These are phyloP conservation scores for Aspergillus pseudoglaucus DNA, from an alignment of 2,329 filamentous ascomycete species.

Conservation along the genomic window DNA sequence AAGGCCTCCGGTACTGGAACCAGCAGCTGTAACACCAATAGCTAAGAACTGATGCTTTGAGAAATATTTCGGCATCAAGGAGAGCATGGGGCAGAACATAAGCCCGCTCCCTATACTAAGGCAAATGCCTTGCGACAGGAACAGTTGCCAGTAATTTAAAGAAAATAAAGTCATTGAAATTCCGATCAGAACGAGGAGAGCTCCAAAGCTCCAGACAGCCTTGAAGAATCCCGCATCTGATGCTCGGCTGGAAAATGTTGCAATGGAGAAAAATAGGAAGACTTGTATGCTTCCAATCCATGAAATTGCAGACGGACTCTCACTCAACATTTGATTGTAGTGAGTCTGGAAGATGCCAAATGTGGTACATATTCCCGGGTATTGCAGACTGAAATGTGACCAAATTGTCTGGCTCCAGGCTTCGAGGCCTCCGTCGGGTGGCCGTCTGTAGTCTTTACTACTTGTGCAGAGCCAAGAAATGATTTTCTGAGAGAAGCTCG, in stretches of 20 bases:
- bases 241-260: slow-evolving; percentile 46
- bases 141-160: slow-evolving; percentile 45
- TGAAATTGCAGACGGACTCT: slow-evolving; percentile 44
- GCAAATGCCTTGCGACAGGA: slow-evolving; percentile 50
- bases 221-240: slow-evolving; percentile 49
- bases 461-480: slow-evolving; percentile 24
- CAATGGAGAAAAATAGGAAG: slow-evolving; percentile 46
- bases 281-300: slow-evolving; percentile 50
- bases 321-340: slow-evolving; percentile 39
- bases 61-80: slow-evolving; percentile 57
- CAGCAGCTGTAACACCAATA: slow-evolving; percentile 53
- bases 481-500: too few species aligned
- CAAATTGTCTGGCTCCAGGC: slow-evolving; percentile 52
- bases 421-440: slow-evolving; percentile 46
- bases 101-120: slow-evolving; percentile 51
- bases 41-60: slow-evolving; percentile 53
- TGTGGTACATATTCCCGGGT: slow-evolving; percentile 51
- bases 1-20: slow-evolving; percentile 56
- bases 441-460: slow-evolving; percentile 29
- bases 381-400: slow-evolving; percentile 49
- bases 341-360: slow-evolving; percentile 53
- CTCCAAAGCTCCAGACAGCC: slow-evolving; percentile 37
- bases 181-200: slow-evolving; percentile 39
- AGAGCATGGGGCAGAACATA: slow-evolving; percentile 50
- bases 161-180: slow-evolving; percentile 48